phyloP scores from a whole-genome alignment of 352 stramenopile species.

The Phytopythium litorale region DNA sequence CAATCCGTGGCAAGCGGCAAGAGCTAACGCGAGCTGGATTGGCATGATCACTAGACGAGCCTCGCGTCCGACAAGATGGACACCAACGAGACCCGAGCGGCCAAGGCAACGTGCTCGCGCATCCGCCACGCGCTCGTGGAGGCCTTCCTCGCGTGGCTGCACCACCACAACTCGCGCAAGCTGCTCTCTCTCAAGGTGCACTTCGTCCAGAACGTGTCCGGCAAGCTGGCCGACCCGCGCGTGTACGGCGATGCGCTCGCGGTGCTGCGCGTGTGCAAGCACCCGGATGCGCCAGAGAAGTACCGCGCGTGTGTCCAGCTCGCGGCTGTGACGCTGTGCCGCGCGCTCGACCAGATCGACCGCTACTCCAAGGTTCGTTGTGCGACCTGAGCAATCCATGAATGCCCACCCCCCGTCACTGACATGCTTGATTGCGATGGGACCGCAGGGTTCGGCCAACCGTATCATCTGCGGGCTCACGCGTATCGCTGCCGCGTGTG shows the following conservation, averaged over 20 bases:
- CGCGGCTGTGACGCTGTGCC: slow-evolving; percentile 30
- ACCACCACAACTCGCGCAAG: slow-evolving; percentile 32
- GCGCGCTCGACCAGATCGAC: slow-evolving; percentile 54
- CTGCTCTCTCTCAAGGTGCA: slow-evolving; percentile 30
- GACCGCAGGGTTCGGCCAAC: slow-evolving; percentile 26
- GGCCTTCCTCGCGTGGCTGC: slow-evolving; percentile 60
- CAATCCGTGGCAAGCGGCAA: too few species aligned
- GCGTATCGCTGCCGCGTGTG: slow-evolving; percentile 39
- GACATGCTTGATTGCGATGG: background rate
- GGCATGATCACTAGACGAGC: background rate
- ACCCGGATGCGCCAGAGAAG: slow-evolving; percentile 23
- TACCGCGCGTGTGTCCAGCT: slow-evolving; percentile 26
- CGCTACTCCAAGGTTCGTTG: slow-evolving; percentile 67
- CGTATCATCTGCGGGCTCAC: slow-evolving; percentile 54
- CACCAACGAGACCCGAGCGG: slow-evolving; percentile 28
- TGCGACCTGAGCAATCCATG: background rate
- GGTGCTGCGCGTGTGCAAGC: slow-evolving; percentile 19
- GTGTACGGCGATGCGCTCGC: slow-evolving; percentile 64
- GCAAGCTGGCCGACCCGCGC: slow-evolving; percentile 64
- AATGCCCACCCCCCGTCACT: background rate
- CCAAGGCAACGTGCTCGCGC: slow-evolving; percentile 49
- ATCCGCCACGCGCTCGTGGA: slow-evolving; percentile 64
- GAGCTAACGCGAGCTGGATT: background rate
- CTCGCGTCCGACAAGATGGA: slow-evolving; percentile 23
- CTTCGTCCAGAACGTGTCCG: slow-evolving; percentile 55